Evolutionary conservation across 352 stramenopile species (phyloP).

Genomic region (Phytophthora melonis): DNA sequence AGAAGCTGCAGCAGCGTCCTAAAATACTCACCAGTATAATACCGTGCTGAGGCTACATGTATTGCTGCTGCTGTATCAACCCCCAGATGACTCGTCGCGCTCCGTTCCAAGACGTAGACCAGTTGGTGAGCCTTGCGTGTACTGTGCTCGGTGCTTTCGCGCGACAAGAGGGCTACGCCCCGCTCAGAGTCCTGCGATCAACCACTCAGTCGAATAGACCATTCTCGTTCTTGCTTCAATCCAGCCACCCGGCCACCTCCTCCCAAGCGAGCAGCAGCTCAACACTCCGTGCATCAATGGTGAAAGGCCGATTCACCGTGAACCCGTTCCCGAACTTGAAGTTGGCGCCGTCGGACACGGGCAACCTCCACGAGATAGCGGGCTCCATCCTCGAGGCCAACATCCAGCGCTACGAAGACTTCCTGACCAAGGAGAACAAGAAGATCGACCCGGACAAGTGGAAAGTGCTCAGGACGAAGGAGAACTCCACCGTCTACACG

Average conservation of each 20-base stretch:
- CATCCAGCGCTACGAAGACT: slow-evolving; percentile 36
- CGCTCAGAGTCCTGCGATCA: not conserved
- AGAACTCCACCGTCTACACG: slow-evolving; percentile 43
- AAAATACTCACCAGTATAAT: not conserved
- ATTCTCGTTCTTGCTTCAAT: slow-evolving; percentile 30
- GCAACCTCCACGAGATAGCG: slow-evolving; percentile 35
- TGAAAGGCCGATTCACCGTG: slow-evolving; percentile 41
- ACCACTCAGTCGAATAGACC: not conserved
- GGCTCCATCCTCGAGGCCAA: slow-evolving; percentile 36
- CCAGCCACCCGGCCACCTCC: slow-evolving; percentile 5
- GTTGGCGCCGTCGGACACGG: slow-evolving; percentile 27
- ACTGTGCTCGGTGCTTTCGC: not conserved
- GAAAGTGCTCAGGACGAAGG: slow-evolving; percentile 46
- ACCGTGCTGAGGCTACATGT: not conserved
- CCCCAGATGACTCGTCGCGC: slow-evolving; percentile 5
- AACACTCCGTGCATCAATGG: slow-evolving; percentile 21
- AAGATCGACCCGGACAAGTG: slow-evolving; percentile 38
- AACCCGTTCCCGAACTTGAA: slow-evolving; percentile 43
- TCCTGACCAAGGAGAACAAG: slow-evolving; percentile 45
- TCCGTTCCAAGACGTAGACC: slow-evolving; percentile 4
- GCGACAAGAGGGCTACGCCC: not conserved
- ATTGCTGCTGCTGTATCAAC: not conserved
- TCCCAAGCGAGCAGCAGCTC: not conserved
- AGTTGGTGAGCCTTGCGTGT: slow-evolving; percentile 2
- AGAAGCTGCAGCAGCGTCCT: not conserved